Percentiles rank a stretch among this genome's conserved stretches.
Conservation (phyloP, 2,329 filamentous ascomycete species). For the Calonectria ilicicola region DNA sequence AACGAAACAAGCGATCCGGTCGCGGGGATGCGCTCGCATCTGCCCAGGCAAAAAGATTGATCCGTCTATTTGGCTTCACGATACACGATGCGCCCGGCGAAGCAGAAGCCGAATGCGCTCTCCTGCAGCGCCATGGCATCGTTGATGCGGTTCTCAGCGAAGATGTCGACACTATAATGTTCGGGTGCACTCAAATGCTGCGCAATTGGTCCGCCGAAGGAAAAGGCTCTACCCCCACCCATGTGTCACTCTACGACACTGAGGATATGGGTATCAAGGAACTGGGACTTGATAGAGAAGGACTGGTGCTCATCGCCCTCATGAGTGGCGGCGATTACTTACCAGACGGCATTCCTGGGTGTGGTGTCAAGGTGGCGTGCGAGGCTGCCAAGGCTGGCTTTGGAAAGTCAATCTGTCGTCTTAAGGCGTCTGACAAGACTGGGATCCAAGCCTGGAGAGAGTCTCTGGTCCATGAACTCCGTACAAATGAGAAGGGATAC, state of each 20-base stretch:
- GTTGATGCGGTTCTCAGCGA: slow-evolving; percentile 96
- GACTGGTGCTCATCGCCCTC: slow-evolving; percentile 93
- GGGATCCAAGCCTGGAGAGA: slow-evolving; percentile 79
- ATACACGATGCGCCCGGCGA: slow-evolving; percentile 92
- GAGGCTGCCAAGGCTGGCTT: slow-evolving; percentile 92
- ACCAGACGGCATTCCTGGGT: slow-evolving; percentile 87
- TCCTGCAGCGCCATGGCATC: slow-evolving; percentile 83
- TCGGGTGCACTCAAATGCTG: slow-evolving; percentile 84
- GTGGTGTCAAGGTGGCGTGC: slow-evolving; percentile 88
- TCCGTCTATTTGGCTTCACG: slow-evolving; percentile 87
- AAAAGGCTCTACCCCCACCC: slow-evolving; percentile 76
- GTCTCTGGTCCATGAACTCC: slow-evolving; percentile 78
- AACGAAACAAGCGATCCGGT: slow-evolving; percentile 83
- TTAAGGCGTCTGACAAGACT: slow-evolving; percentile 69
- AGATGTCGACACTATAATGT: slow-evolving; percentile 98
- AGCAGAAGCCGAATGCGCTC: slow-evolving; percentile 94
- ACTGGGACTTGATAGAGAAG: slow-evolving; percentile 80
- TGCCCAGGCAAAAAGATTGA: slow-evolving; percentile 83
- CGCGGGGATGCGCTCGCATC: slow-evolving; percentile 75
- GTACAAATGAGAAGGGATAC: slow-evolving; percentile 84
- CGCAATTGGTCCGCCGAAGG: slow-evolving; percentile 86
- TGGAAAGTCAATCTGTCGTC: slow-evolving; percentile 77
- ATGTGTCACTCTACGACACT: slow-evolving; percentile 85
- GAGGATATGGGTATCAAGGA: slow-evolving; percentile 61
- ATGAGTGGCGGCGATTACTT: slow-evolving; percentile 97